Evolutionary conservation across 2,329 filamentous ascomycete genomes (phyloP).

Genomic region (Cadophora gregata): DNA sequence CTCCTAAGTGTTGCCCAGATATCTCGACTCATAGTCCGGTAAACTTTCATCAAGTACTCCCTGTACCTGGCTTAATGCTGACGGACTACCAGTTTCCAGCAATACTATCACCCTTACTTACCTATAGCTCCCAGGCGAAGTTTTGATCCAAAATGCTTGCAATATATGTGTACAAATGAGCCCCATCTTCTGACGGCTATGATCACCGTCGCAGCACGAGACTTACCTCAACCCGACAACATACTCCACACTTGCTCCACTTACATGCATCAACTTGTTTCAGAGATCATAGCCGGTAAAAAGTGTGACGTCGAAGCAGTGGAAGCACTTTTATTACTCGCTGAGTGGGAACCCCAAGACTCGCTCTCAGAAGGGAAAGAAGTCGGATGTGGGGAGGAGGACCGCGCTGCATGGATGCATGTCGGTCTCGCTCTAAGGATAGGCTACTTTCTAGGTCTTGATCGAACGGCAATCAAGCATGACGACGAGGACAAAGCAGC

Average conservation of each 20-base stretch:
- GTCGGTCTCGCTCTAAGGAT: conserved; percentile 72
- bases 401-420: conserved; percentile 77
- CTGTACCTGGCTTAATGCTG: background rate
- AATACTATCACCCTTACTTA: conserved; percentile 72
- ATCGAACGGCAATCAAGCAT: conserved; percentile 69
- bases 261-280: conserved; percentile 72
- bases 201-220: conserved; percentile 71
- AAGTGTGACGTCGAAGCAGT: conserved; percentile 72
- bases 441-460: conserved; percentile 72
- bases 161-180: conserved; percentile 63
- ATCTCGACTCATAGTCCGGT: conserved; percentile 23
- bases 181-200: conserved; percentile 71
- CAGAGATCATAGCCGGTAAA: conserved; percentile 67
- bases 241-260: conserved; percentile 68
- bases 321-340: conserved; percentile 69
- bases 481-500: conserved; percentile 62
- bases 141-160: conserved; percentile 60
- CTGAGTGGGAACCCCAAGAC: conserved; percentile 63
- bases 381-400: conserved; percentile 74
- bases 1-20: conserved; percentile 27
- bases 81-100: conserved; percentile 63
- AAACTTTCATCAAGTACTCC: background rate
- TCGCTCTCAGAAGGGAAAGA: conserved; percentile 49
- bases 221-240: conserved; percentile 62
- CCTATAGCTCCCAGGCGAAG: conserved; percentile 67